Conservation (phyloP, 192 early-diverging fungal species). For the Glomus cerebriforme region DNA sequence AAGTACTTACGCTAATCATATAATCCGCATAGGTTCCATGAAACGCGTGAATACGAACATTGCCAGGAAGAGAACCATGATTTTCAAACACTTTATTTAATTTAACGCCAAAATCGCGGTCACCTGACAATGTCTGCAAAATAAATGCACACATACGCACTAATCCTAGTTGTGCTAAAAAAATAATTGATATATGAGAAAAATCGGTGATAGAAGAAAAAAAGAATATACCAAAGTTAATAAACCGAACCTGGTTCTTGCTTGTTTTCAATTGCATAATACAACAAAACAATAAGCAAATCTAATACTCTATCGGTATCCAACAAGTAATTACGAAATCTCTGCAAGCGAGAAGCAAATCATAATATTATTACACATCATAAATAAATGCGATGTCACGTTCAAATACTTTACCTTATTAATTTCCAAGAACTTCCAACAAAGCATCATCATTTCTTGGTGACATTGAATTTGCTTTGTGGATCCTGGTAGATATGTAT, state of each 20-base stretch:
- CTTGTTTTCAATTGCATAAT: slow-evolving; percentile 63
- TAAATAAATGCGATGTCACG: background rate
- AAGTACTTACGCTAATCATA: slow-evolving; percentile 69
- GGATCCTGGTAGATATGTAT: slow-evolving; percentile 75
- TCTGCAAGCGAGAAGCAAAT: slow-evolving; percentile 38
- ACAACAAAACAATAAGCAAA: slow-evolving; percentile 62
- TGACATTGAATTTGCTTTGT: slow-evolving; percentile 67
- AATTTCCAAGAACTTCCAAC: slow-evolving; percentile 82
- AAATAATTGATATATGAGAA: background rate
- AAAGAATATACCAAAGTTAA: background rate
- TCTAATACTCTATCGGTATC: slow-evolving; percentile 66
- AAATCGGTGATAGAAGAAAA: background rate
- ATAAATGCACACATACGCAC: slow-evolving; percentile 74
- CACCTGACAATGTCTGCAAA: slow-evolving; percentile 72
- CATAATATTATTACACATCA: background rate
- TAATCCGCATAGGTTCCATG: slow-evolving; percentile 78
- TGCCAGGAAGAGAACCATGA: slow-evolving; percentile 58
- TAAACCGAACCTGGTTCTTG: slow-evolving; percentile 53
- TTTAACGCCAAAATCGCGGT: slow-evolving; percentile 63
- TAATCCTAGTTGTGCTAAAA: slow-evolving; percentile 67
- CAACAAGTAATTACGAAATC: slow-evolving; percentile 61
- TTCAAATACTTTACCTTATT: slow-evolving; percentile 59
- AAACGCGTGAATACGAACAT: slow-evolving; percentile 61
- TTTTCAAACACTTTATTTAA: slow-evolving; percentile 66
- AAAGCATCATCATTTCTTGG: slow-evolving; percentile 75